Conservation (phyloP, 1,284 basidiomycete genomes). For the Irpex lacteus region DNA sequence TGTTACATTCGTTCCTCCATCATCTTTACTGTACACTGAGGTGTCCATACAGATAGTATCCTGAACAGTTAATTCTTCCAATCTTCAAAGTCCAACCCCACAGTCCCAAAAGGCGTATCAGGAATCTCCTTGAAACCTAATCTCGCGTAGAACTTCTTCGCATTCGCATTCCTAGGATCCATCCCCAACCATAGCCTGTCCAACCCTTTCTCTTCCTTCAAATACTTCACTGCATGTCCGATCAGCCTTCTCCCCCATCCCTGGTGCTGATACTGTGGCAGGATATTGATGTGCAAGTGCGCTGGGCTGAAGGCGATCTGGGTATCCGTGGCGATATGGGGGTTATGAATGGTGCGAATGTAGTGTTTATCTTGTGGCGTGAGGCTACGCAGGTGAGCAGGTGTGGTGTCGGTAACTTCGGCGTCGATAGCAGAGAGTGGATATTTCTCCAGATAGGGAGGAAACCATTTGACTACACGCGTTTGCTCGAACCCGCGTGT, state of each 20-base stretch:
- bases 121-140: slow-evolving; percentile 54
- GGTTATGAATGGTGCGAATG: slow-evolving; percentile 47
- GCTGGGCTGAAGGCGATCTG: slow-evolving; percentile 56
- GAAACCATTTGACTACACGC: slow-evolving; percentile 56
- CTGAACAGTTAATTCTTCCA: slow-evolving; percentile 22
- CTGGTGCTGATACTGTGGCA: slow-evolving; percentile 54
- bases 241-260: slow-evolving; percentile 65
- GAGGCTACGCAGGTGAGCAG: slow-evolving; percentile 21
- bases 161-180: slow-evolving; percentile 55
- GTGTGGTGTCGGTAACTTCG: slow-evolving; percentile 4
- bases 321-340: slow-evolving; percentile 41
- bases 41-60: too few relatives aligned
- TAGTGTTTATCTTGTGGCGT: slow-evolving; percentile 46
- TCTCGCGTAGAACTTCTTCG: slow-evolving; percentile 53
- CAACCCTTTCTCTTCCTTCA: slow-evolving; percentile 43
- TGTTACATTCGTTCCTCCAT: not conserved
- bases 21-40: too few relatives aligned
- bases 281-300: slow-evolving; percentile 66
- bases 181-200: slow-evolving; percentile 59
- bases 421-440: slow-evolving; percentile 25
- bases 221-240: slow-evolving; percentile 43
- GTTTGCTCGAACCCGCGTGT: slow-evolving; percentile 55
- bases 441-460: slow-evolving; percentile 50
- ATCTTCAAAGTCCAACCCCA: slow-evolving; percentile 48
- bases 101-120: slow-evolving; percentile 41